Percentiles rank a stretch among this genome's conserved stretches.
Conservation (phyloP, 192 early-diverging fungal genomes). For the Haplosporangium gracile region DNA sequence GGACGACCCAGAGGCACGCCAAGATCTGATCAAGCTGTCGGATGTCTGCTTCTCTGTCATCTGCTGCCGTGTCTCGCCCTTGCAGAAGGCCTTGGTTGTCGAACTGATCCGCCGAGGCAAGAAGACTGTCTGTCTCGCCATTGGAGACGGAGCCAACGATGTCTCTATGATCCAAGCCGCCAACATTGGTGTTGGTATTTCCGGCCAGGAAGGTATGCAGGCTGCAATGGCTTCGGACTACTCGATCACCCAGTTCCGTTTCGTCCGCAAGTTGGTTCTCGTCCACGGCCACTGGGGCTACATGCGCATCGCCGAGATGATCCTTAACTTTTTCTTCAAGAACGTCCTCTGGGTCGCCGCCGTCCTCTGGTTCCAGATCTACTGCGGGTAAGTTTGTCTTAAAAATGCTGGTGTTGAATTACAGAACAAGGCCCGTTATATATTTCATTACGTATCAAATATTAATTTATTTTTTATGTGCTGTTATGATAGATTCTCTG, state of each 20-base stretch:
- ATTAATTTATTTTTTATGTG: neutral
- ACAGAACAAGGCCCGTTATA: too few relatives aligned
- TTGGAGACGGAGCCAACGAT: slow-evolving; percentile 90
- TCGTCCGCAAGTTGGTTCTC: slow-evolving; percentile 85
- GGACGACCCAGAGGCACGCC: slow-evolving; percentile 65
- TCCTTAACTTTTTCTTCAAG: slow-evolving; percentile 97
- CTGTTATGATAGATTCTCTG: slow-evolving; percentile 71
- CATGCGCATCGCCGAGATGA: slow-evolving; percentile 89
- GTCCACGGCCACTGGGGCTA: slow-evolving; percentile 97
- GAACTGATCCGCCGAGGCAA: slow-evolving; percentile 85
- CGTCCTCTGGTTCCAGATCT: slow-evolving; percentile 96
- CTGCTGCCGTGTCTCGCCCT: slow-evolving; percentile 91
- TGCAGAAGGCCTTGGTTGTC: slow-evolving; percentile 98
- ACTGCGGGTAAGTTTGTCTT: slow-evolving; percentile 72
- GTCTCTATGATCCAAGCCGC: slow-evolving; percentile 98
- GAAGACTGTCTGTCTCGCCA: slow-evolving; percentile 74
- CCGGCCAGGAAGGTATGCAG: slow-evolving; percentile 88
- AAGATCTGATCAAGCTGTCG: slow-evolving; percentile 77
- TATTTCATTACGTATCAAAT: too few relatives aligned
- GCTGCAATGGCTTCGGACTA: slow-evolving; percentile 97
- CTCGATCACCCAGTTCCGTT: slow-evolving; percentile 92
- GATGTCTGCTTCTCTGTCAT: slow-evolving; percentile 88
- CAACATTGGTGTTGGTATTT: slow-evolving; percentile 85
- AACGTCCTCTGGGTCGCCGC: slow-evolving; percentile 95
- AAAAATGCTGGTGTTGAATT: neutral